These are phyloP conservation scores for Epichloe sp. DNA, from an alignment of 2,329 filamentous ascomycete species.

Conservation along the genomic window DNA sequence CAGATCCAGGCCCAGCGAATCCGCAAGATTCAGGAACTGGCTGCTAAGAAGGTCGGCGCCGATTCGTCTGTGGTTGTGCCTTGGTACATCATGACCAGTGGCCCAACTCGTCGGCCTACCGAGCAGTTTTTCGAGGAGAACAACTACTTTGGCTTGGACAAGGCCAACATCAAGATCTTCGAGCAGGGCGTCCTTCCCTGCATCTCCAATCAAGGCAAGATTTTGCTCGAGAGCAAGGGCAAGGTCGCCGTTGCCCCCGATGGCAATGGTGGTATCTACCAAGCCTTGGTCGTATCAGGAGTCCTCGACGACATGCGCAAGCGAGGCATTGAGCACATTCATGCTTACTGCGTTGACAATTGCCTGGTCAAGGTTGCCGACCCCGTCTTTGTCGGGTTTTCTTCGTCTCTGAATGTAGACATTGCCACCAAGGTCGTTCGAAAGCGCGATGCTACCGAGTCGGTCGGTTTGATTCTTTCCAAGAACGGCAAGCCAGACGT, in stretches of 20 bases:
- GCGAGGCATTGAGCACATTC: conserved; percentile 86
- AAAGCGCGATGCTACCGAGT: conserved; percentile 92
- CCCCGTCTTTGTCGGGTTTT: conserved; percentile 88
- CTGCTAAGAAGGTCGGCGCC: conserved; percentile 50
- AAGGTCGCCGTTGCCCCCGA: conserved; percentile 92
- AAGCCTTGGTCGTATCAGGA: conserved; percentile 68
- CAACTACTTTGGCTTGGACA: conserved; percentile 77
- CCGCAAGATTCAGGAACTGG: conserved; percentile 69
- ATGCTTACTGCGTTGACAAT: conserved; percentile 98
- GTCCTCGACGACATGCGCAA: conserved; percentile 79
- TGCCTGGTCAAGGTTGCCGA: conserved; percentile 98
- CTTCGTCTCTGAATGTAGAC: conserved; percentile 76
- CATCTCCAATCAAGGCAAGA: conserved; percentile 96
- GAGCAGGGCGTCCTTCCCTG: conserved; percentile 95
- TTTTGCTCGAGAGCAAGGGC: conserved; percentile 79
- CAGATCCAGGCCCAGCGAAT: conserved; percentile 96
- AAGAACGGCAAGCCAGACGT: conserved; percentile 96
- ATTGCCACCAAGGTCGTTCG: conserved; percentile 99
- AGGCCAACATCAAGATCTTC: conserved; percentile 82
- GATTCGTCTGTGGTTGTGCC: conserved; percentile 55
- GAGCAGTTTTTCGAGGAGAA: conserved; percentile 90
- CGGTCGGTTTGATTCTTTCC: conserved; percentile 82
- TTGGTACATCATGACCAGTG: conserved; percentile 99
- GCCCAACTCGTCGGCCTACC: conserved; percentile 83
- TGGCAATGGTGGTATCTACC: conserved; percentile 94